These are phyloP conservation scores for Arthrobotrys conoides DNA, from an alignment of 2,329 filamentous ascomycete species.

Conservation along the genomic window DNA sequence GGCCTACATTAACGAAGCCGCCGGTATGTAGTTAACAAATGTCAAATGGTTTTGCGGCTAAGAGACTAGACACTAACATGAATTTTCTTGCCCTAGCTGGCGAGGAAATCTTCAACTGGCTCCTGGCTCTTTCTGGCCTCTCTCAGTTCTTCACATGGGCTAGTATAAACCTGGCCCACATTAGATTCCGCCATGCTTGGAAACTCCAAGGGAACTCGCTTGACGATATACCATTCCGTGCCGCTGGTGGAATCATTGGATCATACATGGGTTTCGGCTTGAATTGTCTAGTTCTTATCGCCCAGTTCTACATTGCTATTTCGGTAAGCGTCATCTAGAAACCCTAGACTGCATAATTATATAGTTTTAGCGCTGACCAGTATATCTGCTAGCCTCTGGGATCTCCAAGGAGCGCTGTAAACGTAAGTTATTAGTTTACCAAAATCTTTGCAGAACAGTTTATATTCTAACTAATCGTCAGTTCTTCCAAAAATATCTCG, in stretches of 20 bases:
- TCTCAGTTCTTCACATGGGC: constrained; percentile 83
- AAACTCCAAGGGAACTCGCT: constrained; percentile 72
- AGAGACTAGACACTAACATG: background rate
- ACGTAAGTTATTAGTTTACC: constrained; percentile 58
- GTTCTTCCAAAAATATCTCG: constrained; percentile 73
- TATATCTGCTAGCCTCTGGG: constrained; percentile 27
- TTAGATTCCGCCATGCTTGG: constrained; percentile 77
- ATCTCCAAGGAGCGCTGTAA: constrained; percentile 27
- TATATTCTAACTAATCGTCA: background rate
- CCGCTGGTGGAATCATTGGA: constrained; percentile 74
- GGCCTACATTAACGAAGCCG: constrained; percentile 56
- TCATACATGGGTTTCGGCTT: constrained; percentile 76
- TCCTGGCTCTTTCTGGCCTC: constrained; percentile 79
- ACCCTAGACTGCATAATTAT: background rate
- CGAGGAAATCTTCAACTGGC: constrained; percentile 74
- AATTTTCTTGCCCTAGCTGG: constrained; percentile 66
- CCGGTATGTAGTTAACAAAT: no score
- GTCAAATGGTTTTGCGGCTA: no score
- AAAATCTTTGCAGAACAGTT: constrained; percentile 61
- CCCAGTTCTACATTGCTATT: constrained; percentile 68
- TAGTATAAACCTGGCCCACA: constrained; percentile 76
- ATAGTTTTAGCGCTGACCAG: background rate
- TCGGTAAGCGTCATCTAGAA: constrained; percentile 26
- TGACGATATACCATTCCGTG: constrained; percentile 66
- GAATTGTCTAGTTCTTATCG: constrained; percentile 72